Base-by-base conservation (phyloP, 225 moss, liverwort and hornwort species). In the Asterella californica region DNA sequence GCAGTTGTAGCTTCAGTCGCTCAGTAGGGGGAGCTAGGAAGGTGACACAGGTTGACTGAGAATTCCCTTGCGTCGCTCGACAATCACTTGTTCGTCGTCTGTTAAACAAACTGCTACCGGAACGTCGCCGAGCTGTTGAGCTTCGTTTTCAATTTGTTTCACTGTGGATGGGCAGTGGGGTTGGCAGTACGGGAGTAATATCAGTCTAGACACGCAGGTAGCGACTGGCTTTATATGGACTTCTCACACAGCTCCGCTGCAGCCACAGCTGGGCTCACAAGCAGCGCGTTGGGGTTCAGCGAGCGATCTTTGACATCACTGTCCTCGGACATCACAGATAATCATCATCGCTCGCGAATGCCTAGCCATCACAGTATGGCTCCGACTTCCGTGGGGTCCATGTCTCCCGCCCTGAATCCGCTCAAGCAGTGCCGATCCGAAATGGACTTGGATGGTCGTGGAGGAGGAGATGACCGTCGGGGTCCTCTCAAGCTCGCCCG, bases 381-480 rank as follows among this genome's bases (percentile, higher is more conserved):
- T 76, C 91, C 94, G 14, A 92, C 92, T 82, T 96, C 96, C 22
- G 90, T 92, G 24, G 92, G 96, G 34, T 94, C 96, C 75, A 84
- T 96, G 69, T 96, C 95, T 6, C 92, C 94, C 52, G 93, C 91
- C 25, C 90, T 92, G 71, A 85, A 91, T 70, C 90, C 92, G n/a
- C 82, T 96, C 53, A 96, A 96, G 77, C 96, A 90, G 89, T 94
- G 96, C 81, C 88, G 96, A 91, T 89, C 96, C 78, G 96, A 91
- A 70, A 92, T 92, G 90, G 92, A 92, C 84, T 75, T 84, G 76
- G 92, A 96, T 83, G 84, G 87, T 76, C 84, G 59, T 64, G 86
- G 93, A 59, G 79, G 93, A 70, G 89, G 91, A 15, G 91, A 90
- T 27, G 87, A 88, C 55, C 85, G 85, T 29, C 88, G 90, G 36